Conservation (phyloP, 1,139 yeast genomes). For the Trichomonascaceae sp. region DNA sequence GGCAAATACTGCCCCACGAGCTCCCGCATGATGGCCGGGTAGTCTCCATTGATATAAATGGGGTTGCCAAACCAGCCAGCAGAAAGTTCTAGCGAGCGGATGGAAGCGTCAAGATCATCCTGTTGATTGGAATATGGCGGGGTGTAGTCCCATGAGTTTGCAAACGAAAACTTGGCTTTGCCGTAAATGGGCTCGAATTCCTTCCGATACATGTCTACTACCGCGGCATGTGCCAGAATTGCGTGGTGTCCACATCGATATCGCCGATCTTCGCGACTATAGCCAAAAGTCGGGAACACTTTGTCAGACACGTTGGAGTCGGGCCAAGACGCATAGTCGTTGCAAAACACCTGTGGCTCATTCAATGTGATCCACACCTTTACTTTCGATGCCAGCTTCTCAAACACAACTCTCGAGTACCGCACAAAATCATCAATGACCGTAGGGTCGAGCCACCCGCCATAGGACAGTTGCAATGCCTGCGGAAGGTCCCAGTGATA, state of each 20-base stretch:
- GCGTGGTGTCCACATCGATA: constrained; percentile 21
- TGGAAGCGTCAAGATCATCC: constrained; percentile 19
- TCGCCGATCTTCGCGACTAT: constrained; percentile 8
- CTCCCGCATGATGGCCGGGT: constrained; percentile 21
- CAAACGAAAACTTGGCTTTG: constrained; percentile 16
- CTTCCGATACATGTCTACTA: constrained; percentile 23
- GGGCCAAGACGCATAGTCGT: constrained; percentile 13
- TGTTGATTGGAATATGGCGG: constrained; percentile 11
- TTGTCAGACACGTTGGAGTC: constrained; percentile 10
- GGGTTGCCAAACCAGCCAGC: constrained; percentile 26
- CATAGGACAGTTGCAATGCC: constrained; percentile 16
- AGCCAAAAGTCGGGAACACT: constrained; percentile 14
- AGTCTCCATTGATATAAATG: constrained; percentile 25
- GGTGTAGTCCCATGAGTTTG: constrained; percentile 19
- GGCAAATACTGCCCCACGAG: constrained; percentile 17
- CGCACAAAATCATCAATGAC: constrained; percentile 25
- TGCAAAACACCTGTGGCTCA: constrained; percentile 23
- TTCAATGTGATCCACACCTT: constrained; percentile 27
- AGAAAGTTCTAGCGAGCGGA: constrained; percentile 20
- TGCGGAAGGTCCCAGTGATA: constrained; percentile 29
- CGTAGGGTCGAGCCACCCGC: constrained; percentile 21
- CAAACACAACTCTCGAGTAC: constrained; percentile 25
- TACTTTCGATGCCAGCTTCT: constrained; percentile 27
- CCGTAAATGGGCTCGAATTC: constrained; percentile 21
- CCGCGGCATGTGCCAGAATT: constrained; percentile 22